Evolutionary conservation across 2,329 filamentous ascomycete genomes (phyloP).

Genomic region (Cladophialophora chaetospira): DNA sequence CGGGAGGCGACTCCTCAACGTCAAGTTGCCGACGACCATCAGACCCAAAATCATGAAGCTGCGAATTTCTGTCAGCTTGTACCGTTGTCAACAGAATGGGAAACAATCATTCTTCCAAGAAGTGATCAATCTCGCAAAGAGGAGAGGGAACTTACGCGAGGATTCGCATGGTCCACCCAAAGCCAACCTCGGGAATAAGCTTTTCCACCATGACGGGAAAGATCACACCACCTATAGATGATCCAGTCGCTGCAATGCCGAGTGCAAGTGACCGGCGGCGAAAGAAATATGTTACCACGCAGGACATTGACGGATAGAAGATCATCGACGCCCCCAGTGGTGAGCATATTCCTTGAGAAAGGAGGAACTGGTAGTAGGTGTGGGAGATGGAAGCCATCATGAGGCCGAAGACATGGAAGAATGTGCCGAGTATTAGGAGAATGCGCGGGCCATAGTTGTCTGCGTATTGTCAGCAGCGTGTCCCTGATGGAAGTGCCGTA

Average conservation of each 20-base stretch:
- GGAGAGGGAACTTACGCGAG: no score
- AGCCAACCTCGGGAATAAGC: slow-evolving; percentile 56
- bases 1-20: slow-evolving; percentile 55
- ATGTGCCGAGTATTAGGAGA: slow-evolving; percentile 53
- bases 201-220: slow-evolving; percentile 63
- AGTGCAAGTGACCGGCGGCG: slow-evolving; percentile 55
- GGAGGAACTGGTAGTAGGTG: slow-evolving; percentile 60
- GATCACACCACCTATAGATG: slow-evolving; percentile 60
- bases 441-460: slow-evolving; percentile 64
- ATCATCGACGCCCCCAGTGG: slow-evolving; percentile 54
- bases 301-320: slow-evolving; percentile 49
- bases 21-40: slow-evolving; percentile 55
- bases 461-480: background rate
- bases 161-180: slow-evolving; percentile 60
- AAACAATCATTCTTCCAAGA: no score
- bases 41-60: slow-evolving; percentile 65
- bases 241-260: slow-evolving; percentile 57
- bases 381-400: slow-evolving; percentile 60
- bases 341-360: slow-evolving; percentile 58
- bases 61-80: no score
- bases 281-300: slow-evolving; percentile 39
- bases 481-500: background rate
- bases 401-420: slow-evolving; percentile 59
- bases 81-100: no score
- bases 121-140: no score